Evolutionary conservation across 306 rosid species (phyloP).

Genomic region (Ochetophila trinervis): DNA sequence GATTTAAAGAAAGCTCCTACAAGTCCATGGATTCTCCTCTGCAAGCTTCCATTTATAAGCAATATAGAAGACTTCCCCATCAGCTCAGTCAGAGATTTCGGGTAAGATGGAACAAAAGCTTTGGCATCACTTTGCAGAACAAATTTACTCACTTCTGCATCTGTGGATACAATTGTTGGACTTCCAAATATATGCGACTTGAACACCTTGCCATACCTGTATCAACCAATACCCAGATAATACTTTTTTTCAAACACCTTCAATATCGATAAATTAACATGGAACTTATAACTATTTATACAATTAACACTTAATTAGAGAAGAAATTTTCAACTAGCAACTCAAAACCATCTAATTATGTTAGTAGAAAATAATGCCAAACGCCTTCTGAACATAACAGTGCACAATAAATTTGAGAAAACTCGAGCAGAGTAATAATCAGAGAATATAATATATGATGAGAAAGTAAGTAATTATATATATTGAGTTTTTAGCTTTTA

Average conservation of each 20-base stretch:
- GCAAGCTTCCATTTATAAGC: slow-evolving; percentile 88
- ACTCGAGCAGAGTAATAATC: neutral
- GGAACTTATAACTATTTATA: too few relatives aligned
- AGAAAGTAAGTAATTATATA: slow-evolving; percentile 1
- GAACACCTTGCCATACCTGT: slow-evolving; percentile 91
- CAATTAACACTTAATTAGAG: too few relatives aligned
- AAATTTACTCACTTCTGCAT: slow-evolving; percentile 80
- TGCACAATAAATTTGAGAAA: neutral
- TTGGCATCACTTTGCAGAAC: slow-evolving; percentile 91
- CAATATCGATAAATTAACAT: too few relatives aligned
- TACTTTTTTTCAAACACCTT: too few relatives aligned
- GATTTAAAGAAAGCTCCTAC: slow-evolving; percentile 92
- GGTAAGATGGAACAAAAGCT: slow-evolving; percentile 86
- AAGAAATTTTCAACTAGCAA: too few relatives aligned
- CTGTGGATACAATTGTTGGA: slow-evolving; percentile 80
- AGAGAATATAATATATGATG: slow-evolving; percentile 7
- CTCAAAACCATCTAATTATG: neutral
- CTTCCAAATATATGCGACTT: slow-evolving; percentile 97
- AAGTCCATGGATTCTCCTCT: slow-evolving; percentile 93
- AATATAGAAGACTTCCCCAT: slow-evolving; percentile 96
- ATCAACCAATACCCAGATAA: slow-evolving; percentile 7
- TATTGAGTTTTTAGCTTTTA: neutral
- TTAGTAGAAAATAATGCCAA: neutral
- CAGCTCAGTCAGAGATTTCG: slow-evolving; percentile 75
- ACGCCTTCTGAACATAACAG: neutral